Evolutionary conservation across 1,284 basidiomycete species (phyloP).

Genomic region (Laetiporus sulphureus): DNA sequence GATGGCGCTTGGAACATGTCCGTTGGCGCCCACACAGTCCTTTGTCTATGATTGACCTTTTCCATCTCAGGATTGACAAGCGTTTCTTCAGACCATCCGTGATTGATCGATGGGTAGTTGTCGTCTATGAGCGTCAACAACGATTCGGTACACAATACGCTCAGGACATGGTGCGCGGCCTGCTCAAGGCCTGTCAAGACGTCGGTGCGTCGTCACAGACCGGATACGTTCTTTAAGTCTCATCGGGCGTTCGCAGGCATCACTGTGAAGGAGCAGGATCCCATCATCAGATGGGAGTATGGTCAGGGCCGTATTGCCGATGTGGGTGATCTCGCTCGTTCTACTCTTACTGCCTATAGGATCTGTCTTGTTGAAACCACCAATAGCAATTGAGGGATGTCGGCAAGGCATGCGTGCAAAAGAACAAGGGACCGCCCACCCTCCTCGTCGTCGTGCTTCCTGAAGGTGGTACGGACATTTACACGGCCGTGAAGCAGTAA

Average conservation of each 20-base stretch:
- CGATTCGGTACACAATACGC: conserved; percentile 42
- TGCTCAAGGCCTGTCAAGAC: conserved; percentile 39
- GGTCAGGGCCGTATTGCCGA: conserved; percentile 46
- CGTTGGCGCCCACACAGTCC: conserved; percentile 7
- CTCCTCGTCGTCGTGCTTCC: conserved; percentile 67
- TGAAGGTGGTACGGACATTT: conserved; percentile 66
- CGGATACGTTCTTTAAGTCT: background rate
- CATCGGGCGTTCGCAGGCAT: conserved; percentile 38
- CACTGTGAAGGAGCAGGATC: conserved; percentile 32
- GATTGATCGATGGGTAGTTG: conserved; percentile 52
- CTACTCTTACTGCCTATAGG: background rate
- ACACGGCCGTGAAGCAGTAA: conserved; percentile 70
- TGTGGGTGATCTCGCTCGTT: conserved; percentile 21
- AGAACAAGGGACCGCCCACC: conserved; percentile 35
- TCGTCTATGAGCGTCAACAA: conserved; percentile 53
- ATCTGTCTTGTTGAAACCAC: background rate
- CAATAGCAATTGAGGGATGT: conserved; percentile 40
- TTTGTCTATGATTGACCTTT: conserved; percentile 8
- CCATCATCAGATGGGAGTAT: conserved; percentile 43
- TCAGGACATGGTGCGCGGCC: conserved; percentile 42
- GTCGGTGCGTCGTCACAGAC: conserved; percentile 42
- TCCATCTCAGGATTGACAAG: conserved; percentile 54
- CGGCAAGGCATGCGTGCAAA: conserved; percentile 37
- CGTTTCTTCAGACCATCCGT: conserved; percentile 46
- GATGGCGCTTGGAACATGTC: conserved; percentile 71